Evolutionary conservation across 371 early-diverging fungal genomes (phyloP).

Genomic region (Mucor circinelloides): DNA sequence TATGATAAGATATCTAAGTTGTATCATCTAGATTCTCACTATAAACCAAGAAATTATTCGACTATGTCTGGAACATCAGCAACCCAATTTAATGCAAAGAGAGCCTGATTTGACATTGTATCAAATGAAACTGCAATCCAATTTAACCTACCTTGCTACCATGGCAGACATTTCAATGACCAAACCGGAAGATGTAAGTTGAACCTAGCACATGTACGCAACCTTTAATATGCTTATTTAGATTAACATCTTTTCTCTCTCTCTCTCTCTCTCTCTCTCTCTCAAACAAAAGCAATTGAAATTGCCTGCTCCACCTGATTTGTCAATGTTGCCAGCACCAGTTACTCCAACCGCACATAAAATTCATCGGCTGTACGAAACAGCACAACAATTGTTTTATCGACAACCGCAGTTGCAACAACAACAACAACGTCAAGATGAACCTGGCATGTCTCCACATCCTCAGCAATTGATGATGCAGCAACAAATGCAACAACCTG

Average conservation of each 20-base stretch:
- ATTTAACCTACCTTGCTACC: slow-evolving; percentile 57
- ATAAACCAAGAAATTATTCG: slow-evolving; percentile 58
- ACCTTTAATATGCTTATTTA: background rate
- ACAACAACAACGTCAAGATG: background rate
- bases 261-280: background rate
- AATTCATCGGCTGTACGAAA: slow-evolving; percentile 36
- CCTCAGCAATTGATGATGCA: slow-evolving; percentile 4
- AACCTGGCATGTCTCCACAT: slow-evolving; percentile 7
- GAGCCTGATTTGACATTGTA: slow-evolving; percentile 51
- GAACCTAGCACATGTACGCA: background rate
- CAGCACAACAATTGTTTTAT: slow-evolving; percentile 30
- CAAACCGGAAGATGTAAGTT: slow-evolving; percentile 52
- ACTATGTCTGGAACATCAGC: slow-evolving; percentile 43
- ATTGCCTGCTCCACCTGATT: slow-evolving; percentile 41
- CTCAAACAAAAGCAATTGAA: slow-evolving; percentile 27
- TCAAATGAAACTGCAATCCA: slow-evolving; percentile 54
- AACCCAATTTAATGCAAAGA: background rate
- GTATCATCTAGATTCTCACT: slow-evolving; percentile 35
- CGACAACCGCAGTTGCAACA: background rate
- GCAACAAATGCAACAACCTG: slow-evolving; percentile 17
- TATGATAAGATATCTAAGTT: no score
- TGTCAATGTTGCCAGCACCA: slow-evolving; percentile 43
- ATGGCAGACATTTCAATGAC: slow-evolving; percentile 59
- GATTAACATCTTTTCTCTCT: background rate
- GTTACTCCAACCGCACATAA: slow-evolving; percentile 31